Conservation (phyloP, 805 yeast species). For the Huiozyma sinensis region DNA sequence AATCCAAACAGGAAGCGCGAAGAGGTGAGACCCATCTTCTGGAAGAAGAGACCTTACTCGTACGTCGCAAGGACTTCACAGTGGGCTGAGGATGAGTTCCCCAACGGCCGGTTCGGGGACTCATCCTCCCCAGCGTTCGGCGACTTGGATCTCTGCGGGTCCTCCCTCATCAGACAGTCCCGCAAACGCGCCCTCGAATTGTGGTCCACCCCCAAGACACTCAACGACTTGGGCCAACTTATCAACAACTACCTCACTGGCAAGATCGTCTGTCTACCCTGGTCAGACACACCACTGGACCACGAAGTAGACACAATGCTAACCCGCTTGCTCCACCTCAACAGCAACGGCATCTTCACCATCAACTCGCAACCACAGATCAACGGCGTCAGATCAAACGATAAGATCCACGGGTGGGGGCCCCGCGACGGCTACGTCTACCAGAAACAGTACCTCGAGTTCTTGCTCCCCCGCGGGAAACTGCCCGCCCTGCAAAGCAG, state of each 20-base stretch:
- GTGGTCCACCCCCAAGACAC: slow-evolving; percentile 73
- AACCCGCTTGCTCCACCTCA: slow-evolving; percentile 49
- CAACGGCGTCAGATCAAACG: slow-evolving; percentile 64
- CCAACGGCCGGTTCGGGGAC: slow-evolving; percentile 98
- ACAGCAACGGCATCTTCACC: slow-evolving; percentile 60
- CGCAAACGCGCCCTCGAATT: slow-evolving; percentile 68
- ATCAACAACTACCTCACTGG: slow-evolving; percentile 66
- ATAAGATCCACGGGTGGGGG: slow-evolving; percentile 85
- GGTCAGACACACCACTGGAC: slow-evolving; percentile 89
- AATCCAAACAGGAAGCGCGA: slow-evolving; percentile 73
- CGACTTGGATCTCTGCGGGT: slow-evolving; percentile 72
- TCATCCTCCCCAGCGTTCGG: slow-evolving; percentile 96
- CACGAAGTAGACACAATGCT: slow-evolving; percentile 60
- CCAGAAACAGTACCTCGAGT: slow-evolving; percentile 88
- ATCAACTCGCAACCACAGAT: slow-evolving; percentile 92
- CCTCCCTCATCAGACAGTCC: slow-evolving; percentile 72
- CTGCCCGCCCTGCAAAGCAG: slow-evolving; percentile 15
- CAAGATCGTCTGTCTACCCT: slow-evolving; percentile 66
- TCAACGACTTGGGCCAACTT: slow-evolving; percentile 50
- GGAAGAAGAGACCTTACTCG: slow-evolving; percentile 89
- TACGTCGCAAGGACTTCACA: slow-evolving; percentile 81
- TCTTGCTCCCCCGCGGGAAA: slow-evolving; percentile 52
- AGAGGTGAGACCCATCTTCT: slow-evolving; percentile 85
- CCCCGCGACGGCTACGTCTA: slow-evolving; percentile 87
- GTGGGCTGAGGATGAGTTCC: slow-evolving; percentile 85